phyloP scores from a whole-genome alignment of 768 basidiomycete species.

The Leccinellum rugosiceps region DNA sequence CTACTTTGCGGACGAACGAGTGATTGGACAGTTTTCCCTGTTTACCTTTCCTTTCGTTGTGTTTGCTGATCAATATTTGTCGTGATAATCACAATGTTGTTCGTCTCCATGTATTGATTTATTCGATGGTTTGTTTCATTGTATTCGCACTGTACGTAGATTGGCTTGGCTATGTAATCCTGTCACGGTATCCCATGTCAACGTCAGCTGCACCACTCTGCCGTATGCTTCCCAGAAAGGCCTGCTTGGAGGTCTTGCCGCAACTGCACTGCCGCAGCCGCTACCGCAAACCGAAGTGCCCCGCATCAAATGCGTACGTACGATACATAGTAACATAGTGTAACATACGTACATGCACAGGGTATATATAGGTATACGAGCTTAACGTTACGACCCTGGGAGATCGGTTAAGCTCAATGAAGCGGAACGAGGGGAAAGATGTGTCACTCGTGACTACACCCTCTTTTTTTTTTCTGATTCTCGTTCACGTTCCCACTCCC shows the following conservation, averaged over 20 bases:
- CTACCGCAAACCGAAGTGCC: background rate
- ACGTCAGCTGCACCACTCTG: background rate
- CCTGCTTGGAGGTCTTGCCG: background rate
- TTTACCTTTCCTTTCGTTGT: background rate
- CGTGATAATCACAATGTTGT: background rate
- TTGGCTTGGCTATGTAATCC: background rate
- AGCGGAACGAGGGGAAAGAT: background rate
- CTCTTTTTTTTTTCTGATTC: background rate
- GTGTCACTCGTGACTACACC: background rate
- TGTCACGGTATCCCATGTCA: background rate
- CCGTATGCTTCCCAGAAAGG: background rate
- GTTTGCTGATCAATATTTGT: background rate
- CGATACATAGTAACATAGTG: background rate
- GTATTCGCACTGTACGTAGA: conserved; percentile 5
- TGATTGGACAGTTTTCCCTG: background rate
- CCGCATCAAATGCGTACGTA: background rate
- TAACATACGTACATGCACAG: background rate
- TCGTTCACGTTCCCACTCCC: background rate
- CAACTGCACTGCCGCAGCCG: background rate
- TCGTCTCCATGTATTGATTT: background rate
- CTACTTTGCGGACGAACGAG: conserved; percentile 13
- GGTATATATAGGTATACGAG: background rate
- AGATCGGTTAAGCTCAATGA: background rate
- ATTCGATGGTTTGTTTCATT: conserved; percentile 10
- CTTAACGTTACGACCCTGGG: background rate